Conservation (phyloP, 2,329 filamentous ascomycete species). For the Fusarium poae region DNA sequence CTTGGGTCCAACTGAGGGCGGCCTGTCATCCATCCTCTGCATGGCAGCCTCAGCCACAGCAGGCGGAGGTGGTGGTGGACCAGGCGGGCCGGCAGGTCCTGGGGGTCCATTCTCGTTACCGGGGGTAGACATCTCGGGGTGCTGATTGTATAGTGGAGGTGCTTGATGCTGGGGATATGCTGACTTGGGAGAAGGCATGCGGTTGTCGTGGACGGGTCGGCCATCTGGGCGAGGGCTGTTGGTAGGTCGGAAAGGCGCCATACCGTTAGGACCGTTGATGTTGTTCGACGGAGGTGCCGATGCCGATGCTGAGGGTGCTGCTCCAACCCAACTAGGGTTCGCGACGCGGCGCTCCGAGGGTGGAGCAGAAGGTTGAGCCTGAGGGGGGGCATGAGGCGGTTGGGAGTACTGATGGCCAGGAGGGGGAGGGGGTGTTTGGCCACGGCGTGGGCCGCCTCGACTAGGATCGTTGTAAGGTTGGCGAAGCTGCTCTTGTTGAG, state of each 20-base stretch:
- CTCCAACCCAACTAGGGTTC: constrained; percentile 71
- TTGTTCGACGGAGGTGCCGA: constrained; percentile 56
- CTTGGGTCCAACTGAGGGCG: constrained; percentile 84
- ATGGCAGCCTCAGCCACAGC: constrained; percentile 74
- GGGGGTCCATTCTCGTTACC: constrained; percentile 69
- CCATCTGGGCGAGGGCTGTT: constrained; percentile 88
- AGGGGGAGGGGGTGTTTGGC: constrained; percentile 56
- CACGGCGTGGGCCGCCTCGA: constrained; percentile 59
- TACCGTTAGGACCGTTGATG: constrained; percentile 61
- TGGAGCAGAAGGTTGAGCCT: constrained; percentile 62
- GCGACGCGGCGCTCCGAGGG: constrained; percentile 65
- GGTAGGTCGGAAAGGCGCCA: constrained; percentile 78
- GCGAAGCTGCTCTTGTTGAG: constrained; percentile 74
- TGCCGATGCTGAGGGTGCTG: constrained; percentile 60
- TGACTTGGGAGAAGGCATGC: constrained; percentile 91
- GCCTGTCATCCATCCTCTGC: constrained; percentile 75
- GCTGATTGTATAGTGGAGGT: constrained; percentile 72
- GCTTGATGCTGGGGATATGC: constrained; percentile 83
- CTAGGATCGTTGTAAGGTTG: constrained; percentile 68
- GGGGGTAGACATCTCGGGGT: constrained; percentile 69
- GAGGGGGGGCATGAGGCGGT: constrained; percentile 65
- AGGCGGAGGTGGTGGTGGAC: constrained; percentile 67
- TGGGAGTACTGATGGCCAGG: constrained; percentile 62
- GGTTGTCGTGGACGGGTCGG: constrained; percentile 83
- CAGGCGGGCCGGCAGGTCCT: constrained; percentile 38